Conservation (phyloP, 2,329 filamentous ascomycete species). For the Xylariales sp. region DNA sequence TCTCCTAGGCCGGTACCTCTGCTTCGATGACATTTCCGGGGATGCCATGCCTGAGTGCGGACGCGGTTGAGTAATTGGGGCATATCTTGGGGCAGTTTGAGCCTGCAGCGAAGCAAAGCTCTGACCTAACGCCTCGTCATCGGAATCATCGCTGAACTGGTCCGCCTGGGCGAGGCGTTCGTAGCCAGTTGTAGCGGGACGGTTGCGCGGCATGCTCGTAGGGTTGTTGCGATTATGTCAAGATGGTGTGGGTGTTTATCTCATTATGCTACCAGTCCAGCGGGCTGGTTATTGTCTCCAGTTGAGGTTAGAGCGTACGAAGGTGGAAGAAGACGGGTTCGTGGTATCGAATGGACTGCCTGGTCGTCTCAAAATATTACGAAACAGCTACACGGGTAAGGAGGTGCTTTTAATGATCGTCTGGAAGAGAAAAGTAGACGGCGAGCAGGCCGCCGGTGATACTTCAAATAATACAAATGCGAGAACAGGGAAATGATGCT, state of each 20-base stretch:
- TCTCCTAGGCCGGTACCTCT: constrained; percentile 43
- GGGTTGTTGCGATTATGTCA: constrained; percentile 1
- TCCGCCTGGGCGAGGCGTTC: constrained; percentile 81
- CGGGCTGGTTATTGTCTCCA: neutral
- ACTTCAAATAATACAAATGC: too few species aligned
- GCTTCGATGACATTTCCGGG: constrained; percentile 37
- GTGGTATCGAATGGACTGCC: too few species aligned
- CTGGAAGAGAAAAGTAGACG: too few species aligned
- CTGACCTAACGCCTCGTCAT: constrained; percentile 57
- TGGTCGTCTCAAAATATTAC: too few species aligned
- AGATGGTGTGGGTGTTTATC: constrained; percentile 1
- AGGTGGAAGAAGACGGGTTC: too few species aligned
- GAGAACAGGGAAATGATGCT: too few species aligned
- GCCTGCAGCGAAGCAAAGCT: constrained; percentile 50
- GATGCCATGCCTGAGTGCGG: constrained; percentile 58
- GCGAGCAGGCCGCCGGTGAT: too few species aligned
- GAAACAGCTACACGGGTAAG: too few species aligned
- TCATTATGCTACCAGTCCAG: neutral
- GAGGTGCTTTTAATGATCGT: too few species aligned
- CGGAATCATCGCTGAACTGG: constrained; percentile 67
- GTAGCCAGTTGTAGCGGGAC: constrained; percentile 76
- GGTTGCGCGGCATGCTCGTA: constrained; percentile 57
- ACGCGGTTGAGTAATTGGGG: constrained; percentile 57
- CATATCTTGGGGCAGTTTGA: constrained; percentile 57
- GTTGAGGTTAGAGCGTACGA: too few species aligned